Percentiles rank a stretch among this genome's conserved stretches.
These are phyloP conservation scores for Bipolaris zeicola DNA, from an alignment of 2,329 filamentous ascomycete genomes.

Conservation along the genomic window DNA sequence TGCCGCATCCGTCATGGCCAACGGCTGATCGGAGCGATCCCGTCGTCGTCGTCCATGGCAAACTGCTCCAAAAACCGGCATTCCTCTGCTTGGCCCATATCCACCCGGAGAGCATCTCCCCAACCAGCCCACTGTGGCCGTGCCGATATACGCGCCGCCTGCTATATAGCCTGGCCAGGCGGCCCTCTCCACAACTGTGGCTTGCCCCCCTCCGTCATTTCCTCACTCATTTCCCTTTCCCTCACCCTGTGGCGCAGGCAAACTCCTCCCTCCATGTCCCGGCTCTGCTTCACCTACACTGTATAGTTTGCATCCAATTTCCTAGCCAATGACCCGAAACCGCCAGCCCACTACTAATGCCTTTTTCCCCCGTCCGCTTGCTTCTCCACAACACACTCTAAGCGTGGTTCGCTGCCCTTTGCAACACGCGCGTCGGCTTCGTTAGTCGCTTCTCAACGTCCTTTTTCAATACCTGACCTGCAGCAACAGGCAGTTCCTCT, in stretches of 20 bases:
- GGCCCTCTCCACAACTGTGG: neutral
- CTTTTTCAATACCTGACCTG: neutral
- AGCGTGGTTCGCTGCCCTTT: neutral
- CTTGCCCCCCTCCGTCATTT: neutral
- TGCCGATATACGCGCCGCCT: slow-evolving; percentile 9
- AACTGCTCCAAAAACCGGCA: slow-evolving; percentile 11
- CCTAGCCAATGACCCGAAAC: slow-evolving; percentile 1
- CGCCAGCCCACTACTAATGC: neutral
- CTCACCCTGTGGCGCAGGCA: too few relatives aligned
- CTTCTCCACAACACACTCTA: neutral
- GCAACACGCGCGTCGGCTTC: slow-evolving; percentile 1
- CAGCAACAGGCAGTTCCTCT: neutral
- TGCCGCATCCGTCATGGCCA: slow-evolving; percentile 26
- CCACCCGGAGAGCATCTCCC: neutral
- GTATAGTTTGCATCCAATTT: slow-evolving; percentile 2
- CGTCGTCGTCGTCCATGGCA: slow-evolving; percentile 17
- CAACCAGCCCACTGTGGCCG: neutral
- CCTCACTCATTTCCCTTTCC: too few relatives aligned
- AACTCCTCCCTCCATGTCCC: neutral
- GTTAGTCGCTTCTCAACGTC: neutral
- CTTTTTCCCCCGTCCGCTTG: neutral
- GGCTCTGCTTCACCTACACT: neutral
- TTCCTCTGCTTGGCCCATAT: slow-evolving; percentile 1
- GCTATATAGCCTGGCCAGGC: slow-evolving; percentile 4
- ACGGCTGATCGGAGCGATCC: slow-evolving; percentile 31